Evolutionary conservation across 805 yeast species (phyloP), one percentile per base, ranked within the genome.

Genomic region (Millerozyma miso): DNA sequence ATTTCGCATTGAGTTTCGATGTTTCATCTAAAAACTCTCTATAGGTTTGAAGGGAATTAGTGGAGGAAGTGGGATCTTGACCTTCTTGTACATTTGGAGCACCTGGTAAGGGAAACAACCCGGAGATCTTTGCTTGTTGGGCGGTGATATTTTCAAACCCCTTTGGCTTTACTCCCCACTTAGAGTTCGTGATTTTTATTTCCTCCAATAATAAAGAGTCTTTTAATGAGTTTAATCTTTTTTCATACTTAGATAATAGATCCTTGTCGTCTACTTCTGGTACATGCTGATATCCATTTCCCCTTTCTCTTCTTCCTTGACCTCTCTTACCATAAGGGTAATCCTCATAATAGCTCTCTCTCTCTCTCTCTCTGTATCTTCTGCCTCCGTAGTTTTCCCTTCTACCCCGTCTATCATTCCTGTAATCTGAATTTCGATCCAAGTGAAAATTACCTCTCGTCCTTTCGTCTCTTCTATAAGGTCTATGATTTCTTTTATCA

Each of bases 41-140:
- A 3, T 60, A 50, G 42, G 55, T 59, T 18, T 49, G 46, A 14
- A 67, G 47, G 10, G 29, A 23, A 10, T 23, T 23, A 7, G 29
- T 7, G 6, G 10, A 10, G 10, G 29, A 10, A 7, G 29, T 23
- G 6, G 29, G 6, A 10, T 6, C 6, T 23, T 23, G 29, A 23
- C 67, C 59, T 35, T 69, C 72, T 23, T 62, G 59, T 15, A 63
- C 55, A 10, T 62, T 62, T 0, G 80, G 80, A 48, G 71, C 73
- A 3, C 89, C 89, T 1, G 93, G 91, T 14, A 77, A 67, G 2
- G 90, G 88, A 53, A 88, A 88, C 2, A 86, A 60, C 0, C 96
- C 96, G 1, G 88, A 77, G 14, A 85, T 64, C 53, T 88, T 88
- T 4, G 93, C 95, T 46, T 83, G 70, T 47, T 81, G 86, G 0